These are phyloP conservation scores for Nematodospora valgi DNA, from an alignment of 805 yeast species.

Conservation along the genomic window DNA sequence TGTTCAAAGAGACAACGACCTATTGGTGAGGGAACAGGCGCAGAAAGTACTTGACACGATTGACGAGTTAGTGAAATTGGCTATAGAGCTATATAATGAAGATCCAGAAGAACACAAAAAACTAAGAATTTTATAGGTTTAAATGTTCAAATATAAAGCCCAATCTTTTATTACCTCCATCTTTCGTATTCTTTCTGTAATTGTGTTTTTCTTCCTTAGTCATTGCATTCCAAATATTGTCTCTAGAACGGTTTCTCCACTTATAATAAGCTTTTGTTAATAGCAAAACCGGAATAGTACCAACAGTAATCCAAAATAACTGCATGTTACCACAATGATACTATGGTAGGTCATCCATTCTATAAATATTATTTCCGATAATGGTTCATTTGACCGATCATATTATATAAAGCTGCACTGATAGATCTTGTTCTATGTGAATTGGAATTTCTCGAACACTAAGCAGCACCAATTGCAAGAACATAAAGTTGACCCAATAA, in stretches of 20 bases:
- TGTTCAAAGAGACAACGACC: constrained; percentile 49
- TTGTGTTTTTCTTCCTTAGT: constrained; percentile 46
- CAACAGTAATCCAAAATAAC: constrained; percentile 34
- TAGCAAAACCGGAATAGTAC: constrained; percentile 23
- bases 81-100: constrained; percentile 11
- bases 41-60: constrained; percentile 19
- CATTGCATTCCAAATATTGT: constrained; percentile 47
- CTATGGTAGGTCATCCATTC: constrained; percentile 53
- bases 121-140: not conserved
- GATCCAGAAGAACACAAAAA: not conserved
- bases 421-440: constrained; percentile 63
- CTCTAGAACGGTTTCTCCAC: constrained; percentile 42
- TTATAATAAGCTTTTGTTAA: constrained; percentile 35
- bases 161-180: constrained; percentile 56
- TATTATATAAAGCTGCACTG: constrained; percentile 61
- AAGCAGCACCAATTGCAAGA: constrained; percentile 21
- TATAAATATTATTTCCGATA: constrained; percentile 53
- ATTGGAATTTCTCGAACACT: constrained; percentile 62
- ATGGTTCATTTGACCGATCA: constrained; percentile 61
- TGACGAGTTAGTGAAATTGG: constrained; percentile 19
- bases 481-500: constrained; percentile 28
- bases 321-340: constrained; percentile 55
- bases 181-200: constrained; percentile 44
- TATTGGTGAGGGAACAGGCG: constrained; percentile 60
- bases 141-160: constrained; percentile 38